Percentiles rank a stretch among this genome's conserved stretches.
phyloP scores from a whole-genome alignment of 139 green algal species.

The Diplosphaera chodatii region DNA sequence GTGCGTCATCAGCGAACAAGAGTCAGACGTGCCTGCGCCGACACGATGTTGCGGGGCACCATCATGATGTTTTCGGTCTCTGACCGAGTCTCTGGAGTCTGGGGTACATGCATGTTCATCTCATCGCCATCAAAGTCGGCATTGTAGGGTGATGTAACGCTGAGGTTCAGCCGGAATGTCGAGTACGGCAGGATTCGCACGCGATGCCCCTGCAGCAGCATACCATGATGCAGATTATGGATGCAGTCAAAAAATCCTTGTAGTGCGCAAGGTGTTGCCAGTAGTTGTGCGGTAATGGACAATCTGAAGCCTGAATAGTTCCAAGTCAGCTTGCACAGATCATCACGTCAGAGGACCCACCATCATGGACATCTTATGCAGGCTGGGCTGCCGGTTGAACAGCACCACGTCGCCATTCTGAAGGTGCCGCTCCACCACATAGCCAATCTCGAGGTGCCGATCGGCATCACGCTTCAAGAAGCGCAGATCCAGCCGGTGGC shows the following conservation, averaged over 20 bases:
- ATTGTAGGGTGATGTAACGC: constrained; percentile 99
- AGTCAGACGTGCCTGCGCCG: constrained; percentile 79
- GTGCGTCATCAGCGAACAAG: no score
- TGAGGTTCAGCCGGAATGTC: constrained; percentile 90
- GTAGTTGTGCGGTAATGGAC: no score
- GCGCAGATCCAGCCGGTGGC: constrained; percentile 85
- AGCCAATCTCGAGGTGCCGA: constrained; percentile 69
- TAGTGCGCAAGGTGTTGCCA: no score
- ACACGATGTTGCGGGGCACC: constrained; percentile 96
- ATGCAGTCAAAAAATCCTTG: no score
- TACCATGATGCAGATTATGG: neutral
- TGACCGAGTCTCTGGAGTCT: constrained; percentile 86
- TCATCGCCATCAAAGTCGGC: constrained; percentile 99
- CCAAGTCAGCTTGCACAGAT: no score
- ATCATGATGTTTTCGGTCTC: constrained; percentile 96
- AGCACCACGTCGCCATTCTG: constrained; percentile 93
- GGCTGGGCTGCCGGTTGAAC: constrained; percentile 98
- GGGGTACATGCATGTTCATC: constrained; percentile 99
- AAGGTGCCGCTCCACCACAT: constrained; percentile 94
- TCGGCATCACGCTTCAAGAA: constrained; percentile 63
- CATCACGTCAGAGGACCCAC: no score
- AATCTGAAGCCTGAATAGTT: no score
- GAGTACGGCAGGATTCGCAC: constrained; percentile 90
- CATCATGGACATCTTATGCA: constrained; percentile 99
- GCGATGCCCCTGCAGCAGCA: constrained; percentile 54